Conservation (phyloP, 1,139 yeast species). For the Groenewaldozyma auringiensis region DNA sequence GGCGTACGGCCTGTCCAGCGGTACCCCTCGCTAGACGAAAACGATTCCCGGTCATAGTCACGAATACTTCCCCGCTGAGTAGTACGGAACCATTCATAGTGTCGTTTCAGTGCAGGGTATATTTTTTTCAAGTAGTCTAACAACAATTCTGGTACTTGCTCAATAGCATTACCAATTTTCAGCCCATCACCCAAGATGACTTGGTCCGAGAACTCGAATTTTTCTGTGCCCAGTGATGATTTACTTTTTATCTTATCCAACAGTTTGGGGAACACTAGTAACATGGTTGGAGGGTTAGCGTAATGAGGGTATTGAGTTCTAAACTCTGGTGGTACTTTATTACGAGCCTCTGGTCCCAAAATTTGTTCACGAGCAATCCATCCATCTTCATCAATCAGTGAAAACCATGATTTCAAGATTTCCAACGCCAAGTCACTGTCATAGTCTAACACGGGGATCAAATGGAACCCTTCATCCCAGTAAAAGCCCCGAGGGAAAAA, state of each 20-base stretch:
- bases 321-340: conserved; percentile 82
- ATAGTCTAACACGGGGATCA: conserved; percentile 71
- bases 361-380: conserved; percentile 98
- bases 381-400: conserved; percentile 77
- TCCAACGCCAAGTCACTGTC: conserved; percentile 82
- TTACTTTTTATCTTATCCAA: conserved; percentile 39
- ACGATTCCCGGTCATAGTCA: conserved; percentile 61
- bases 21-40: conserved; percentile 54
- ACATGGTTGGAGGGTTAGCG: conserved; percentile 93
- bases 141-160: conserved; percentile 56
- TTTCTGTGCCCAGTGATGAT: neutral
- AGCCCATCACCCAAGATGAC: conserved; percentile 4
- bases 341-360: conserved; percentile 83
- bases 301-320: conserved; percentile 80
- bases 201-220: neutral
- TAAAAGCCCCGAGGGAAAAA: conserved; percentile 95
- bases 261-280: conserved; percentile 68
- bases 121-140: conserved; percentile 53
- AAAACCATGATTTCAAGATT: conserved; percentile 81
- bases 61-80: conserved; percentile 72
- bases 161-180: conserved; percentile 39
- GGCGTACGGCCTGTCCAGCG: conserved; percentile 92
- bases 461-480: conserved; percentile 98
- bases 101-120: conserved; percentile 69
- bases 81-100: conserved; percentile 76